phyloP scores from a whole-genome alignment of 805 yeast species.

The Sugiyamaella chiloensis region DNA sequence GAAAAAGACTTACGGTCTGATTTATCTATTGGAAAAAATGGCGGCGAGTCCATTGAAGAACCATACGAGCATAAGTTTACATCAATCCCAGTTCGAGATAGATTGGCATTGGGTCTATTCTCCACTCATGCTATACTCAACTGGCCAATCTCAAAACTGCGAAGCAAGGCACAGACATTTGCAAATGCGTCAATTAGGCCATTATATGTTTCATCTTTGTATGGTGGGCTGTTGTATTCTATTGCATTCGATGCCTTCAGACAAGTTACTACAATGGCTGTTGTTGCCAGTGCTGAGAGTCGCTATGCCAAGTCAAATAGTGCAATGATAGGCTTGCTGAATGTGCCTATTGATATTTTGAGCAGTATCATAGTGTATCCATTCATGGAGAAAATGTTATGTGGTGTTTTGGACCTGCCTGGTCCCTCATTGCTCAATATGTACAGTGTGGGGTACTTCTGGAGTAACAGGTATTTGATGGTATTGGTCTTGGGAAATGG shows the following conservation, averaged over 20 bases:
- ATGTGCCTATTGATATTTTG: not conserved
- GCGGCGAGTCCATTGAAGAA: not conserved
- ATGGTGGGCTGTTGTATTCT: conserved; percentile 7
- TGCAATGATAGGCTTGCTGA: not conserved
- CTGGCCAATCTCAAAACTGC: conserved; percentile 12
- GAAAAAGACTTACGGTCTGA: not conserved
- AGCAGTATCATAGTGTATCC: conserved; percentile 7
- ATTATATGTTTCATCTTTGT: not conserved
- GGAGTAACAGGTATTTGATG: not conserved
- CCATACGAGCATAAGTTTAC: not conserved
- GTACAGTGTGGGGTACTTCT: conserved; percentile 7
- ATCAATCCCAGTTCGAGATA: not conserved
- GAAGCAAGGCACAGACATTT: conserved; percentile 11
- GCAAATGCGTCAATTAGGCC: not conserved
- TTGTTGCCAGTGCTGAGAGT: not conserved
- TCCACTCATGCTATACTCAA: conserved; percentile 3
- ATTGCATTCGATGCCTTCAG: not conserved
- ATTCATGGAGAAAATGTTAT: conserved; percentile 1
- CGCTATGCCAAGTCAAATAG: not conserved
- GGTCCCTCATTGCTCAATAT: not conserved
- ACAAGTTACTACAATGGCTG: not conserved
- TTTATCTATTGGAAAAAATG: not conserved
- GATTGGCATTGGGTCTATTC: not conserved
- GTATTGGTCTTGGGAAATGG: not conserved
- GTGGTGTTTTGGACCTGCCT: not conserved